Evolutionary conservation across 2,329 filamentous ascomycete species (phyloP), one percentile per base, ranked within the genome.

Genomic region (Aspergillus piperis): DNA sequence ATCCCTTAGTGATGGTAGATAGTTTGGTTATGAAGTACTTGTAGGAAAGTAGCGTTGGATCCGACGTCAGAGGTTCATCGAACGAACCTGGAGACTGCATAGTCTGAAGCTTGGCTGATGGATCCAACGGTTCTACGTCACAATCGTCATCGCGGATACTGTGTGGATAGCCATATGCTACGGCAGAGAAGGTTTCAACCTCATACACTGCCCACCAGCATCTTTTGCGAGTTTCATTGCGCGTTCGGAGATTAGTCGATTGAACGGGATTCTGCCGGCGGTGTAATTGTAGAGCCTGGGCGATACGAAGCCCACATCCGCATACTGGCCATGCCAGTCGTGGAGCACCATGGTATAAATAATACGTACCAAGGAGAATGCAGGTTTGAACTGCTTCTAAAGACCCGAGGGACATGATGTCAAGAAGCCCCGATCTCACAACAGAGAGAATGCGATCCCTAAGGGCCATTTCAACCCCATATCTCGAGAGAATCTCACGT

Each of bases 131-230:
- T 7, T 71, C 69, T 0, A 75, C 68, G 23, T 72, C 68, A 13
- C 71, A 77, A 56, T 78, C 75, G 0, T 49, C 58, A 36, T 75
- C 75, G 0, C 62, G 62, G 13, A 77, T 76, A 5, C 68, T 66
- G 17, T 66, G 66, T 3, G 76, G 76, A 44, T 75, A 78, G 1
- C 77, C 76, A 39, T 78, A 79, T 0, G 75, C 66, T 69, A 78
- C 78, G 0, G 76, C 77, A 56, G 74, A 78, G 21, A 78, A 76
- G 0, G 74, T 77, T 39, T 78, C 77, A 1, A 77, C 73, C 52
- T 78, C 77, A 39, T 78, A 75, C 0, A 78, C 71, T 1, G 77
- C 75, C 75, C 76, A 79, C 77, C 76, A 79, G 8, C 74, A 75
- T 0, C 75, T 70, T 17, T 78, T 77, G 11, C 70, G 56, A 0